Evolutionary conservation across 2,329 filamentous ascomycete species (phyloP), one percentile per base, ranked within the genome.

Genomic region (Zalaria sp.): DNA sequence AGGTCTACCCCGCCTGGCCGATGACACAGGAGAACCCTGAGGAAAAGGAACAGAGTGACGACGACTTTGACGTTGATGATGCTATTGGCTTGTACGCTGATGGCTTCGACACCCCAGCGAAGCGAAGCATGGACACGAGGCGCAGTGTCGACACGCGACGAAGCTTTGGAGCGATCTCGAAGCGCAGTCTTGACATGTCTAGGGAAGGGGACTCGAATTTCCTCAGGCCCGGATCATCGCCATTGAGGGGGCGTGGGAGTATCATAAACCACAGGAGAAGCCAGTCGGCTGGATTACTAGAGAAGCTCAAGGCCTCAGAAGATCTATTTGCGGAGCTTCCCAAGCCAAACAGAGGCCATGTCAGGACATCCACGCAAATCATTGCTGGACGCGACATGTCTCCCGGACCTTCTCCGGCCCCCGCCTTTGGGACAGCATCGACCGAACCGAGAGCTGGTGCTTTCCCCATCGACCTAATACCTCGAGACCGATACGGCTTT

Each of bases 401-500:
- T 18, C 7, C 11, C 7, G 36, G 34, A 25, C 18, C 25, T 36
- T 27, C 37, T 34, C n/a, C 25, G 18, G 6, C 25, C 5, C 31
- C 40, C 9, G 29, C 40, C 18, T 32, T n/a, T 32, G 29, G 29
- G 29, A 32, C 7, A 32, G 18, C 18, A 7, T 32, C 29, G 29
- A 7, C 29, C 7, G 29, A 7, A 32, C n/a, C n/a, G 29, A 7
- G n/a, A 32, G 29, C 29, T 7, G 29, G n/a, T n/a, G 29, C n/a
- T 32, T 32, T n/a, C n/a, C 29, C 29, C 29, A 18, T 18, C 18
- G 18, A 18, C 18, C 18, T 18, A 18, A 18, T 18, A 18, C 18
- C 18, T 18, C 18, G 18, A 18, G 18, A 18, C 18, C 75, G 84
- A 10, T 94, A 95, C 54, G 89, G 89, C 3, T 96, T 96, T 66